Conservation (phyloP, 2,329 filamentous ascomycete genomes). For the Cyclaneusma minus region DNA sequence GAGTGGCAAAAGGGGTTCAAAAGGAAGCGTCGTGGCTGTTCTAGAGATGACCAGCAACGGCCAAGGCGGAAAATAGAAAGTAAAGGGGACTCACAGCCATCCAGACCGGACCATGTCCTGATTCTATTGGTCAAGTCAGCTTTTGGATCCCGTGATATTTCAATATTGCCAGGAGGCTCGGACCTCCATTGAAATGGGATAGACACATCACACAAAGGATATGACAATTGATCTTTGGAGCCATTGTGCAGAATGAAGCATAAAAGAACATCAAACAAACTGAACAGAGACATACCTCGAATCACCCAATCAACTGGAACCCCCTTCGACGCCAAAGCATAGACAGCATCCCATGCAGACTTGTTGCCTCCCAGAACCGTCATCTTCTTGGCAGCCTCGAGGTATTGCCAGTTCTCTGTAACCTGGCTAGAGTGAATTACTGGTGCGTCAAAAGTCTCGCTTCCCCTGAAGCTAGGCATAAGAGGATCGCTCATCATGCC, state of each 20-base stretch:
- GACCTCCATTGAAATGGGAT: too few relatives aligned
- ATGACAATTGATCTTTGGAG: too few relatives aligned
- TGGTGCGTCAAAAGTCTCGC: constrained; percentile 27
- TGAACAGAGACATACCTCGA: constrained; percentile 25
- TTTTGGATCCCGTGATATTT: too few relatives aligned
- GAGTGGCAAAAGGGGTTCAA: too few relatives aligned
- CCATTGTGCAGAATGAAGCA: constrained; percentile 6
- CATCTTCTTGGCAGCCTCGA: constrained; percentile 26
- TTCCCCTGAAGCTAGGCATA: constrained; percentile 29
- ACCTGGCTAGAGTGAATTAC: constrained; percentile 36
- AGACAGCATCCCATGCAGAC: constrained; percentile 49
- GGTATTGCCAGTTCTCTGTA: constrained; percentile 21
- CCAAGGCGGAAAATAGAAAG: neutral
- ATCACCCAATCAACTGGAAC: constrained; percentile 43
- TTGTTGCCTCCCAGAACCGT: constrained; percentile 49
- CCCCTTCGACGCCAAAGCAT: constrained; percentile 39
- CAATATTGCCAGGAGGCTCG: too few relatives aligned
- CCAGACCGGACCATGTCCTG: constrained; percentile 42
- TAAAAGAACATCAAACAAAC: neutral
- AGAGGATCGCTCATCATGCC: constrained; percentile 36
- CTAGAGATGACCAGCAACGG: neutral
- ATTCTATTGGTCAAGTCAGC: too few relatives aligned
- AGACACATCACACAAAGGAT: too few relatives aligned
- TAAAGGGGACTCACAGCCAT: constrained; percentile 5
- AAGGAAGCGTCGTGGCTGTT: neutral